A percentile compares a stretch with the other conserved stretches of the same genome.
Evolutionary conservation across 805 yeast species (phyloP).

Genomic region (Saccharomycopsis sp.): DNA sequence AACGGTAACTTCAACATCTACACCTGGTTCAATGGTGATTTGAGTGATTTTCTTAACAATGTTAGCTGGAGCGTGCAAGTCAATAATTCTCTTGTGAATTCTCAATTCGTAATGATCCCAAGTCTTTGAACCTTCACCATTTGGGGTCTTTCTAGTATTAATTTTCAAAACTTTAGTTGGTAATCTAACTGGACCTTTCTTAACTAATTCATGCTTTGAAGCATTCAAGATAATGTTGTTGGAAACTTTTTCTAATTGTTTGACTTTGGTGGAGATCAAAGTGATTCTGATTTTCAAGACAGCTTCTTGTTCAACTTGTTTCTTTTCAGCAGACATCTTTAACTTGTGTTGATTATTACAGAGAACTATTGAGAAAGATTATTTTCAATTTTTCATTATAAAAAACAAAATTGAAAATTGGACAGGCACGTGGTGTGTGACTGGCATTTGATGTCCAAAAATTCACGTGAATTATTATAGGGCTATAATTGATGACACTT

Average conservation of each 20-base stretch:
- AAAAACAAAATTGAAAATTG: no score
- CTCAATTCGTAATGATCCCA: constrained; percentile 99
- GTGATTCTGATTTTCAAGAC: constrained; percentile 98
- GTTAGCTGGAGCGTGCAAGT: constrained; percentile 93
- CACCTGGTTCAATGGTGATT: constrained; percentile 99
- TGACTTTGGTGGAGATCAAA: constrained; percentile 97
- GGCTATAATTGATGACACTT: no score
- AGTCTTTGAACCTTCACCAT: constrained; percentile 99
- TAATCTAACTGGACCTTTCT: constrained; percentile 99
- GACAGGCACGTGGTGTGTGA: no score
- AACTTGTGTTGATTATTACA: constrained; percentile 4
- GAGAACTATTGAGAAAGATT: no score
- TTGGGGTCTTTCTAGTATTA: constrained; percentile 99
- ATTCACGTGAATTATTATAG: no score
- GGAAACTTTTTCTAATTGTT: constrained; percentile 95
- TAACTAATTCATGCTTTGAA: constrained; percentile 68
- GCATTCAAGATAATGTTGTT: constrained; percentile 86
- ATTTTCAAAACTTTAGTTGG: constrained; percentile 98
- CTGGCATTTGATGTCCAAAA: no score
- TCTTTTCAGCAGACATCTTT: constrained; percentile 73
- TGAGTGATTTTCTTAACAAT: constrained; percentile 93
- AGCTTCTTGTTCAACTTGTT: constrained; percentile 83
- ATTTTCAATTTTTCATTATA: no score
- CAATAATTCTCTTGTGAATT: constrained; percentile 99
- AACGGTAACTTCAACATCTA: constrained; percentile 90